A percentile compares a stretch with the other conserved stretches of the same genome.
These are phyloP conservation scores for Trichoderma sp. DNA, from an alignment of 2,329 filamentous ascomycete species.

Conservation along the genomic window DNA sequence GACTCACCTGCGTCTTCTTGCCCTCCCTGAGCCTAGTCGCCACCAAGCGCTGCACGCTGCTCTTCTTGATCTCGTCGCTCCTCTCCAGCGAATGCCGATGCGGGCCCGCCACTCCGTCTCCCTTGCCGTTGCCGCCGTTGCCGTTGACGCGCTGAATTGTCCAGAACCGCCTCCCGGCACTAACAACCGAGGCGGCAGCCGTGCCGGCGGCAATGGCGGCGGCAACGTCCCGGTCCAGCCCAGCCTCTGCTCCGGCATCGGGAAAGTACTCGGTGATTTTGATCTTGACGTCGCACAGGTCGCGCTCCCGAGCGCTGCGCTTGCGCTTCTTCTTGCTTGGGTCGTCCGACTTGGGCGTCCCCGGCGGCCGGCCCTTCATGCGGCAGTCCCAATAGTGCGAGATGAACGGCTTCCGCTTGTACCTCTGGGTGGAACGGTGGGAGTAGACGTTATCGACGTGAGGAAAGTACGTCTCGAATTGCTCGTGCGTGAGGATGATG, in stretches of 20 bases:
- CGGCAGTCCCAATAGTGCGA: slow-evolving; percentile 86
- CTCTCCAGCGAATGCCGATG: slow-evolving; percentile 74
- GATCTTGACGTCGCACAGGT: slow-evolving; percentile 85
- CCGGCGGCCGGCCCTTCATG: slow-evolving; percentile 75
- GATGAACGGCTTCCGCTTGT: slow-evolving; percentile 80
- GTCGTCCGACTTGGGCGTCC: slow-evolving; percentile 77
- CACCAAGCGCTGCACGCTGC: slow-evolving; percentile 69
- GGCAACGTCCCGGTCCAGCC: slow-evolving; percentile 33
- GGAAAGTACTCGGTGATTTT: slow-evolving; percentile 81
- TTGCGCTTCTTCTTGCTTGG: slow-evolving; percentile 83
- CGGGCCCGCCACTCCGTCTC: slow-evolving; percentile 68
- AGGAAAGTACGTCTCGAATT: slow-evolving; percentile 82
- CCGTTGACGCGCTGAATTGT: slow-evolving; percentile 79
- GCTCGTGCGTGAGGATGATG: slow-evolving; percentile 71
- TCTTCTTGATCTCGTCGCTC: slow-evolving; percentile 81
- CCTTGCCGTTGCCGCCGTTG: slow-evolving; percentile 72
- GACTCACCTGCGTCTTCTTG: slow-evolving; percentile 51
- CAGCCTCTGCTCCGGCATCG: slow-evolving; percentile 45
- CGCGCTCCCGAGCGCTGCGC: slow-evolving; percentile 70
- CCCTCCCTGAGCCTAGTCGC: slow-evolving; percentile 66
- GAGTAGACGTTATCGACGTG: slow-evolving; percentile 86
- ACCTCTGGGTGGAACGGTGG: slow-evolving; percentile 77
- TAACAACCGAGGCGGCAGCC: slow-evolving; percentile 29
- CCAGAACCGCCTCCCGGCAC: slow-evolving; percentile 62
- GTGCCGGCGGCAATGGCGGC: slow-evolving; percentile 28